Conservation (phyloP, 805 yeast species). For the Ogataea kodamae region DNA sequence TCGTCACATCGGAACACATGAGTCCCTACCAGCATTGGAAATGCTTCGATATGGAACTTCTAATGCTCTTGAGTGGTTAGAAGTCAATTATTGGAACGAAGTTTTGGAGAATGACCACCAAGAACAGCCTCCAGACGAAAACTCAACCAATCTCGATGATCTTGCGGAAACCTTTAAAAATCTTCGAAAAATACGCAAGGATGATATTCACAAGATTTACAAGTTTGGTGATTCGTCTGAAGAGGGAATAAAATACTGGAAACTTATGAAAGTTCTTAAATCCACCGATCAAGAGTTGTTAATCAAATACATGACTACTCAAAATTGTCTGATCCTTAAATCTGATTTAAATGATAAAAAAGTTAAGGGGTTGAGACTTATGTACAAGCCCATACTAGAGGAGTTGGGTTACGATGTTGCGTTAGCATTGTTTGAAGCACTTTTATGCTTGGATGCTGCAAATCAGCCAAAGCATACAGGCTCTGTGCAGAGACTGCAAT, state of each 20-base stretch:
- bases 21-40: slow-evolving; percentile 66
- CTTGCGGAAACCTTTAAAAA: slow-evolving; percentile 40
- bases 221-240: slow-evolving; percentile 44
- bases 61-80: slow-evolving; percentile 73
- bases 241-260: slow-evolving; percentile 42
- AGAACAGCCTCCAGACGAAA: slow-evolving; percentile 24
- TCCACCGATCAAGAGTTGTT: slow-evolving; percentile 17
- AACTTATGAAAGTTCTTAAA: slow-evolving; percentile 29
- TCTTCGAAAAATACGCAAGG: slow-evolving; percentile 49
- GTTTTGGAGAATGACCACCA: slow-evolving; percentile 22
- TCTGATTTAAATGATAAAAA: slow-evolving; percentile 25
- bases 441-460: slow-evolving; percentile 13
- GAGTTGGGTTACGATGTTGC: slow-evolving; percentile 21
- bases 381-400: slow-evolving; percentile 31
- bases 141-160: slow-evolving; percentile 8
- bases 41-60: slow-evolving; percentile 58
- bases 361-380: slow-evolving; percentile 25
- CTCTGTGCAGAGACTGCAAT: slow-evolving; percentile 17
- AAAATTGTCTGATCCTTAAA: slow-evolving; percentile 33
- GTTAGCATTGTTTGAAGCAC: slow-evolving; percentile 14
- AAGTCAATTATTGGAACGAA: slow-evolving; percentile 66
- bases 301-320: slow-evolving; percentile 27
- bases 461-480: slow-evolving; percentile 3
- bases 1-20: slow-evolving; percentile 91
- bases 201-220: slow-evolving; percentile 36